phyloP scores from a whole-genome alignment of 495 filamentous ascomycete genomes.

The Letharia lupina region DNA sequence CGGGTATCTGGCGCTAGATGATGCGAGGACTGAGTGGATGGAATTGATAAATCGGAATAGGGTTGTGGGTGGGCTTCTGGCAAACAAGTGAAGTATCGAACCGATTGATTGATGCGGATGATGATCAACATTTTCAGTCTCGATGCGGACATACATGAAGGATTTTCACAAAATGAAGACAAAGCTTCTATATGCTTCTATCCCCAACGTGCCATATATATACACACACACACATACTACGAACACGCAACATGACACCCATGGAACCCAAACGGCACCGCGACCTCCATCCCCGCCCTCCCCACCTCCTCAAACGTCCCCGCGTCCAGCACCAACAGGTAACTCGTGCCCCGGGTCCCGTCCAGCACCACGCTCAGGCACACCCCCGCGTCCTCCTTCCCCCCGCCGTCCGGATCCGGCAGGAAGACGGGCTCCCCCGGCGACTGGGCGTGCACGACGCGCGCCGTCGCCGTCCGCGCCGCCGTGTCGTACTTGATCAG shows the following conservation, averaged over 20 bases:
- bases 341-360: slow-evolving; percentile 52
- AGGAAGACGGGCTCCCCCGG: slow-evolving; percentile 72
- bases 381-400: slow-evolving; percentile 56
- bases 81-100: too few species aligned
- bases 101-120: too few species aligned
- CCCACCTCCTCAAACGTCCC: slow-evolving; percentile 56
- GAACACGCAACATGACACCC: slow-evolving; percentile 33
- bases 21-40: too few species aligned
- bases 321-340: slow-evolving; percentile 63
- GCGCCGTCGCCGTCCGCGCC: slow-evolving; percentile 48
- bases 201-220: too few species aligned
- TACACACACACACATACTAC: background rate
- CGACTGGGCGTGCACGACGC: slow-evolving; percentile 47
- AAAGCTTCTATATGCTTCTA: too few species aligned
- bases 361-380: slow-evolving; percentile 66
- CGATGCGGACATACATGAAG: too few species aligned
- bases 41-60: too few species aligned
- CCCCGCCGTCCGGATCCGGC: slow-evolving; percentile 33
- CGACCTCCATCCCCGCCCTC: slow-evolving; percentile 52
- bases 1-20: too few species aligned
- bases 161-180: too few species aligned
- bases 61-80: too few species aligned
- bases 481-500: slow-evolving; percentile 60
- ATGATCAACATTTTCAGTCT: too few species aligned
- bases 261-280: slow-evolving; percentile 65